Evolutionary conservation across 352 stramenopile genomes (phyloP).

Genomic region (Globisporangium paroecandrum): DNA sequence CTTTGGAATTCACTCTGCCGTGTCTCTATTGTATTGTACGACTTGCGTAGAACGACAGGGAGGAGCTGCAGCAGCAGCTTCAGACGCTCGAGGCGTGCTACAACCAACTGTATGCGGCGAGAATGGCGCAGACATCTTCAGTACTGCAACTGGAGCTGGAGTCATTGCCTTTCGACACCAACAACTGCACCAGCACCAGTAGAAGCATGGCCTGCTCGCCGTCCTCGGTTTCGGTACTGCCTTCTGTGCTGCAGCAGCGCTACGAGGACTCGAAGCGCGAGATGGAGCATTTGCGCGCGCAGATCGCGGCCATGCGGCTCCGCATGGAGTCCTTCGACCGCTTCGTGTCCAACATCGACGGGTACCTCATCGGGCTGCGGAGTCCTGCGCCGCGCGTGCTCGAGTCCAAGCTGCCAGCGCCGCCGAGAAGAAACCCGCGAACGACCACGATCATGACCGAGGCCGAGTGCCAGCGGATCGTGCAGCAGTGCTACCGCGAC

Average conservation of each 20-base stretch:
- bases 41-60: constrained; percentile 6
- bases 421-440: neutral
- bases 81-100: constrained; percentile 6
- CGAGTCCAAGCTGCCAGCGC: neutral
- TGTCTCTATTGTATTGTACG: neutral
- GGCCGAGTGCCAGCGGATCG: constrained; percentile 22
- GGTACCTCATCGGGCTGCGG: constrained; percentile 11
- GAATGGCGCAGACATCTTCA: neutral
- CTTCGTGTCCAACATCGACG: constrained; percentile 16
- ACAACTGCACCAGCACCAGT: neutral
- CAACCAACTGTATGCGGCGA: constrained; percentile 5
- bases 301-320: constrained; percentile 8
- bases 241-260: constrained; percentile 1
- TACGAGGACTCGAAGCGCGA: constrained; percentile 9
- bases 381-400: neutral
- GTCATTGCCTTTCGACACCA: neutral
- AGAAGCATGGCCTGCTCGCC: neutral
- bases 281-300: constrained; percentile 1
- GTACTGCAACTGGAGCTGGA: neutral
- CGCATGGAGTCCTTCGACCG: constrained; percentile 16
- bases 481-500: constrained; percentile 46
- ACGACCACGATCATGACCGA: constrained; percentile 2
- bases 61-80: constrained; percentile 10
- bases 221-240: neutral
- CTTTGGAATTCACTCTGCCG: neutral